Percentiles rank a stretch among this genome's conserved stretches.
Conservation (phyloP, 2,329 filamentous ascomycete genomes). For the Trichoderma koningiopsis region DNA sequence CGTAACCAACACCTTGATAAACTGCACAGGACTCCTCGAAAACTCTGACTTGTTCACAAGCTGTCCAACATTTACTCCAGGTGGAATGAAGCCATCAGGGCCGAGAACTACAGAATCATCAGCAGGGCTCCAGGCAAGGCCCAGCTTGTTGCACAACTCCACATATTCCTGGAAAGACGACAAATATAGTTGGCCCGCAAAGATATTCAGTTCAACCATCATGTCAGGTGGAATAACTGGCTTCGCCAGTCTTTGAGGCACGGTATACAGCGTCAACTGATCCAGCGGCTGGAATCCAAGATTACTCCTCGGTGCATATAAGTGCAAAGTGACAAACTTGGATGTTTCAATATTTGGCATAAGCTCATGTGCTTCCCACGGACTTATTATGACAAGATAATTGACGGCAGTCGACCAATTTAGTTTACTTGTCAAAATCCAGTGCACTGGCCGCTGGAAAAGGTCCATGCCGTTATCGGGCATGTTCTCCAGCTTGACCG, state of each 20-base stretch:
- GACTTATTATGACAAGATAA: neutral
- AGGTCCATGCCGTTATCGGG: neutral
- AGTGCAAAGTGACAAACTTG: neutral
- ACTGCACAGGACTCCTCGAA: constrained; percentile 40
- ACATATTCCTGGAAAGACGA: constrained; percentile 56
- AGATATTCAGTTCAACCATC: constrained; percentile 60
- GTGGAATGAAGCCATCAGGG: constrained; percentile 41
- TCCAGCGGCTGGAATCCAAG: neutral
- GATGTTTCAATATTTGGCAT: neutral
- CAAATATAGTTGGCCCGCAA: constrained; percentile 69
- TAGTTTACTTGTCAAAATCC: neutral
- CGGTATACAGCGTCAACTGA: neutral
- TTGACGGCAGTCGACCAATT: neutral
- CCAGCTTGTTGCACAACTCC: constrained; percentile 53
- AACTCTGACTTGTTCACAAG: constrained; percentile 33
- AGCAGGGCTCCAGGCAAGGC: constrained; percentile 43
- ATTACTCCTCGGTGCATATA: neutral
- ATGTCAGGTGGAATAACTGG: constrained; percentile 31
- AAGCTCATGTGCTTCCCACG: neutral
- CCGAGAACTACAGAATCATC: constrained; percentile 32
- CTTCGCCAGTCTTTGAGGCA: constrained; percentile 2
- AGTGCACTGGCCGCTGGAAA: neutral
- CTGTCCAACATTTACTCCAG: neutral
- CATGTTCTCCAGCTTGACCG: neutral
- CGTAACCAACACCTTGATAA: constrained; percentile 42